Base-by-base conservation (phyloP, 1,284 basidiomycete genomes). In the Ganoderma resinaceum region DNA sequence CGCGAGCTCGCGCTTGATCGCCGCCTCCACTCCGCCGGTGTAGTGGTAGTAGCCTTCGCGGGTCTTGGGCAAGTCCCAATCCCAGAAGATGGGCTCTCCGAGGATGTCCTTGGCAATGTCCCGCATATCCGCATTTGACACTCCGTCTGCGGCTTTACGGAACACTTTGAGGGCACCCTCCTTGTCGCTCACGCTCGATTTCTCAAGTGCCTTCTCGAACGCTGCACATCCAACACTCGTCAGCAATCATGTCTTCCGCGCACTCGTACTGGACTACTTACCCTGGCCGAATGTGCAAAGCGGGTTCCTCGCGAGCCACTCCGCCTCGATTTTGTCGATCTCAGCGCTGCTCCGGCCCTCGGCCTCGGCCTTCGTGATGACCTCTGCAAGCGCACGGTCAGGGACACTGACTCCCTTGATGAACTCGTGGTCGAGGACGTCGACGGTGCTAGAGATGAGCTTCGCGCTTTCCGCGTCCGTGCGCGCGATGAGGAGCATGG, bases 1-100 rank as follows among this genome's bases (percentile, higher is more conserved):
- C 43, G 88, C 87, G 72, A 93, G 86, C 18, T 91, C 89, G 63
- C 96, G 92, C 76, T 91, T 91, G 78, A 95, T 89, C n/a, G 95
- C 95, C 6, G 93, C 87, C 73, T 91, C 89, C 61, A 95, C 82
- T 43, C 96, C 95, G n/a, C 94, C 91, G 31, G 90, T 90, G 78
- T 91, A 95, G 80, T 95, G 95, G 78, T 96, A 95, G 81, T 96
- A 97, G 18, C 96, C 96, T 81, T 98, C 96, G 57, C 92, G 88
- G 2, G 96, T 98, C 49, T 96, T 89, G 8, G 96, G 95, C 63
- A 91, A 94, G 79, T 97, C 95, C 87, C 94, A 96, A 79, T 95
- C 90, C 95, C 96, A 98, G 77, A 86, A 89, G 18, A 97, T 86
- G 66, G 78, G 81, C 62, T 87, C 83, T 52, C 92, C 93, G 53